Evolutionary conservation across 768 basidiomycete species (phyloP), one percentile per base, ranked within the genome.

Genomic region (Russula griseocarnosa): DNA sequence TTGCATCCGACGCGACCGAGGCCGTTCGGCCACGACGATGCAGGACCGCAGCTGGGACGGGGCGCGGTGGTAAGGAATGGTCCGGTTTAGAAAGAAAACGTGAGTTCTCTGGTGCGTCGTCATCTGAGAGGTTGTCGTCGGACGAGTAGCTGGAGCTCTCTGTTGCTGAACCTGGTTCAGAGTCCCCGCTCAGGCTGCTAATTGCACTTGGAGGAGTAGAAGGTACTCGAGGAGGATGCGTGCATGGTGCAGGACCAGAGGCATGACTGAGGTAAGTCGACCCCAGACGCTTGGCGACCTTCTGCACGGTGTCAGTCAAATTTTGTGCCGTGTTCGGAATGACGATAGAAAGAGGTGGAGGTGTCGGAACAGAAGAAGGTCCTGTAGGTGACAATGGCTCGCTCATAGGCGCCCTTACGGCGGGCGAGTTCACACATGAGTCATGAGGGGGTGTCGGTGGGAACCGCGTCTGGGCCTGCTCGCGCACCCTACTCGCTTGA

Each of bases 281-380:
- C 8, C 79, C 87, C 58, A 87, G 71, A 32, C 84, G 81, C 61
- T 83, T 84, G 24, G 83, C 83, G 63, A 87, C 78, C 55, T 79
- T 79, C 58, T 83, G 81, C 60, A 87, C 83, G 36, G 83, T 79
- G 46, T 84, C 81, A 20, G 82, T 78, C 67, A 84, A 69, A 26
- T 64, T 64, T 42, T 71, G 70, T 32, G 77, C 74, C 0, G 59
- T 52, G 50, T 18, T 56, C 18, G 64, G 64, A 36, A 65, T 61
- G 32, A 61, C 54, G n/a, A 65, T 65, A 32, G 64, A 52, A 76
- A 36, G 77, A 66, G 24, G 71, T 34, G 64, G 55, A 1, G 64
- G 64, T 1, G 50, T 36, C 20, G 53, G 44, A 40, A 51, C 38
- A 6, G 40, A 46, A 44, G 34, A 47, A 52, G 18, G 44, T 5